Evolutionary conservation across 169 alveolate species (phyloP).

Genomic region (Cryptosporidium felis): DNA sequence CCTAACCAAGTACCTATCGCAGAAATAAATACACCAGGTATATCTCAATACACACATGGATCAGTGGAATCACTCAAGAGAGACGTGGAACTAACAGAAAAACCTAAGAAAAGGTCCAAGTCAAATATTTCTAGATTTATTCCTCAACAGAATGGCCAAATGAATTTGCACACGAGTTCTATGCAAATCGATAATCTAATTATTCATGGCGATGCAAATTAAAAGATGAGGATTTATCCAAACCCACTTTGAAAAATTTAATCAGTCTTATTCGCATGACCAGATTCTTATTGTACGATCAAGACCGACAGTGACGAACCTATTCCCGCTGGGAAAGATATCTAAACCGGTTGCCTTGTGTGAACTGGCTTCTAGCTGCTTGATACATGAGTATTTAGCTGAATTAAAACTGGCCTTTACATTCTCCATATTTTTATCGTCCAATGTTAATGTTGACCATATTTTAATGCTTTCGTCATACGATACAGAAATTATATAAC

Average conservation of each 20-base stretch:
- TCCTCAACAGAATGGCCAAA: conserved; percentile 29
- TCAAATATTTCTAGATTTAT: conserved; percentile 4
- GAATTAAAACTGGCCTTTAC: not conserved
- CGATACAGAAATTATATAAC: conserved; percentile 41
- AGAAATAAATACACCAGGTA: not conserved
- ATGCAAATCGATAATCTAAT: not conserved
- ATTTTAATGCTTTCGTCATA: conserved; percentile 23
- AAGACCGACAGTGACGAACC: conserved; percentile 36
- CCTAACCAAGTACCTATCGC: not conserved
- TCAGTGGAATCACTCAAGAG: not conserved
- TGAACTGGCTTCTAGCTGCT: not conserved
- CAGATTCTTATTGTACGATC: conserved; percentile 47
- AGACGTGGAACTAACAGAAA: conserved; percentile 24
- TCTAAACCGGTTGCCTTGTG: conserved; percentile 61
- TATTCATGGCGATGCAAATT: not conserved
- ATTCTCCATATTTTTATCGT: not conserved
- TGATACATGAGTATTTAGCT: conserved; percentile 10
- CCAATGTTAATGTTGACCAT: conserved; percentile 5
- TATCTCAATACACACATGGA: not conserved
- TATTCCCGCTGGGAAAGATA: conserved; percentile 18
- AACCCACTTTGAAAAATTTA: not conserved
- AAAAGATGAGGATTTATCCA: not conserved
- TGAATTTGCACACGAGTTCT: not conserved
- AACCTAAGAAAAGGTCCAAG: conserved; percentile 43
- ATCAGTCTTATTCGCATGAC: not conserved